phyloP scores from a whole-genome alignment of 2,329 filamentous ascomycete genomes.

The Pseudogymnoascus sp. region DNA sequence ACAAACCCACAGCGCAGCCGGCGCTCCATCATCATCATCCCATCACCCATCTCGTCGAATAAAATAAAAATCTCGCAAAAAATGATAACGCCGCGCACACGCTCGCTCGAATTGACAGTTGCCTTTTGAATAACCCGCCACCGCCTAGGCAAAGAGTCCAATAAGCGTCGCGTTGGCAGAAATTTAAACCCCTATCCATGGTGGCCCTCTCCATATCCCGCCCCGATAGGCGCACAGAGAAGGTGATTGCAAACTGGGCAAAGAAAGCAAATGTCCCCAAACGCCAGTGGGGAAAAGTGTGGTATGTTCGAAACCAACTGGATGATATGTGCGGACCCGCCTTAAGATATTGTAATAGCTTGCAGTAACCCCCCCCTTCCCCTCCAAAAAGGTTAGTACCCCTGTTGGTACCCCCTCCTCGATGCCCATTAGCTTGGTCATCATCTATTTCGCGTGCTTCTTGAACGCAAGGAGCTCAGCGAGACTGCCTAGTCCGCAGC shows the following conservation, averaged over 20 bases:
- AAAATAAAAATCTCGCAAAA: not conserved
- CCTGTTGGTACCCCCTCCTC: not conserved
- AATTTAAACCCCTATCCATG: slow-evolving; percentile 1
- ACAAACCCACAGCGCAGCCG: not conserved
- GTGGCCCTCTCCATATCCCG: not conserved
- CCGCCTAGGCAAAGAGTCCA: slow-evolving; percentile 4
- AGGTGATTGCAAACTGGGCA: not conserved
- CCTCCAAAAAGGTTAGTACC: not conserved
- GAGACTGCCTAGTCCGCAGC: slow-evolving; percentile 74
- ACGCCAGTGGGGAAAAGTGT: not conserved
- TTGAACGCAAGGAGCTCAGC: slow-evolving; percentile 85
- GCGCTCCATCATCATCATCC: not conserved
- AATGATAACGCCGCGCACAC: slow-evolving; percentile 4
- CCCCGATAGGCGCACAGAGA: not conserved
- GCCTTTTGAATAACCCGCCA: not conserved
- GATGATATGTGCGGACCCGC: slow-evolving; percentile 7
- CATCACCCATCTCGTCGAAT: not conserved
- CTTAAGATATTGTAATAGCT: not conserved
- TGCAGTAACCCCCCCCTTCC: not conserved
- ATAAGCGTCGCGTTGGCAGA: not conserved
- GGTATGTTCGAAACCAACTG: slow-evolving; percentile 4
- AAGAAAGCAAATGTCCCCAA: not conserved
- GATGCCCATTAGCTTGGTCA: not conserved
- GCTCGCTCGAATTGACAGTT: slow-evolving; percentile 2
- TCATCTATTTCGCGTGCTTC: slow-evolving; percentile 54